Conservation (phyloP, 495 filamentous ascomycete genomes). For the Aspergillus biplanus region DNA sequence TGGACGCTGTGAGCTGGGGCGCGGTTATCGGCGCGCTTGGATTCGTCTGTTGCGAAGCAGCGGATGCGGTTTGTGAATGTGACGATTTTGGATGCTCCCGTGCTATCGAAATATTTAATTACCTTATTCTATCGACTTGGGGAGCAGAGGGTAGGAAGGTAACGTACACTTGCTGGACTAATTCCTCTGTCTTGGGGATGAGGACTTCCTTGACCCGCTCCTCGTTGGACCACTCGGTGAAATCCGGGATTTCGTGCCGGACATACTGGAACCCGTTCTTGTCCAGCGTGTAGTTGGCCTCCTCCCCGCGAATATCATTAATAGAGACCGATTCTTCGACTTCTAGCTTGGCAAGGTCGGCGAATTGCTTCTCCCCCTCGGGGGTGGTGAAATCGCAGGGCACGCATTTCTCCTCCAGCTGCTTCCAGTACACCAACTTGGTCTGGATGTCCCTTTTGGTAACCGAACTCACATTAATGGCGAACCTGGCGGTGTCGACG, state of each 20-base stretch:
- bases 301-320: neutral
- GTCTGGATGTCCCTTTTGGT: neutral
- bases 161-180: neutral
- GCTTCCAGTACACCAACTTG: neutral
- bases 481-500: neutral
- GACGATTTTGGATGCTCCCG: constrained; percentile 17
- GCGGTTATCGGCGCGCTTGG: constrained; percentile 21
- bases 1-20: constrained; percentile 28
- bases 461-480: neutral
- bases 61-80: constrained; percentile 24
- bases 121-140: no score
- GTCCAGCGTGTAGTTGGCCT: neutral
- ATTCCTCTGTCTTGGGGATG: neutral
- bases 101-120: no score
- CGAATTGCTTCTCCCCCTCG: neutral
- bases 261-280: constrained; percentile 12
- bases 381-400: neutral
- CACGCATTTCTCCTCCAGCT: neutral
- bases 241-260: neutral
- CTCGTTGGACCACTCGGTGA: neutral
- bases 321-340: neutral
- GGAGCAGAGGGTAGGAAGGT: neutral
- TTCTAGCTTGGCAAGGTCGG: neutral
- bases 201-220: neutral
- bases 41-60: constrained; percentile 18